Percentiles rank a stretch among this genome's conserved stretches.
Evolutionary conservation across 139 green algal species (phyloP).

Genomic region (Picochlorum sp.): DNA sequence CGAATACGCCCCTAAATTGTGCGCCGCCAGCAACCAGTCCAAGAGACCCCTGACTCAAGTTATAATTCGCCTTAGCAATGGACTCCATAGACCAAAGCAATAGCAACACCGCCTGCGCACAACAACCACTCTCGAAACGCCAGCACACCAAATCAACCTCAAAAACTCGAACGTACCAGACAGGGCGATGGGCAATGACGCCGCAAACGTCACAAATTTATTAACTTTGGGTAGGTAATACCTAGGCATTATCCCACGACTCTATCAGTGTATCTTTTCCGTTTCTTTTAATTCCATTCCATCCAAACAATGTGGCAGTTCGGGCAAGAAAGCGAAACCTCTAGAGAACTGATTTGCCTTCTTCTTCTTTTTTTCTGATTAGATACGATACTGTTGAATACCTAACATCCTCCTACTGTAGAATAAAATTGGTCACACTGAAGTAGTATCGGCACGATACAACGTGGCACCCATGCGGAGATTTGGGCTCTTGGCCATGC

Average conservation of each 20-base stretch:
- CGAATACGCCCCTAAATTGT: conserved; percentile 26
- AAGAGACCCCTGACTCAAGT: conserved; percentile 16
- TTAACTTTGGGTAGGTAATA: conserved; percentile 15
- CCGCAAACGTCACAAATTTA: conserved; percentile 20
- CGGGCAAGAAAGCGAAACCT: no score
- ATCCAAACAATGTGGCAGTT: no score
- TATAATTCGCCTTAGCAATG: conserved; percentile 13
- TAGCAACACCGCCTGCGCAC: conserved; percentile 16
- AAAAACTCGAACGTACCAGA: conserved; percentile 4
- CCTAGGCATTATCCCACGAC: conserved; percentile 2
- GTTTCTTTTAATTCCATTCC: no score
- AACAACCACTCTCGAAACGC: neutral
- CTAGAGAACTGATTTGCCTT: no score
- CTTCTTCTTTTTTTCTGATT: no score
- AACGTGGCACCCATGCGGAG: no score
- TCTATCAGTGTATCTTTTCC: no score
- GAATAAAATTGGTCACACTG: no score
- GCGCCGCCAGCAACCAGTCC: neutral
- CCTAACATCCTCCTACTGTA: no score
- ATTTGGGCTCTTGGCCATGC: no score
- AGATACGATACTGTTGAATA: no score
- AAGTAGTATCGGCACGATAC: no score
- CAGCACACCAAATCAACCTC: neutral
- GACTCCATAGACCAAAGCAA: conserved; percentile 20
- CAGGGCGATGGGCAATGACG: conserved; percentile 12